A percentile compares a stretch with the other conserved stretches of the same genome.
Conservation (phyloP, 2,329 filamentous ascomycete genomes). For the Stagonosporopsis tanaceti region DNA sequence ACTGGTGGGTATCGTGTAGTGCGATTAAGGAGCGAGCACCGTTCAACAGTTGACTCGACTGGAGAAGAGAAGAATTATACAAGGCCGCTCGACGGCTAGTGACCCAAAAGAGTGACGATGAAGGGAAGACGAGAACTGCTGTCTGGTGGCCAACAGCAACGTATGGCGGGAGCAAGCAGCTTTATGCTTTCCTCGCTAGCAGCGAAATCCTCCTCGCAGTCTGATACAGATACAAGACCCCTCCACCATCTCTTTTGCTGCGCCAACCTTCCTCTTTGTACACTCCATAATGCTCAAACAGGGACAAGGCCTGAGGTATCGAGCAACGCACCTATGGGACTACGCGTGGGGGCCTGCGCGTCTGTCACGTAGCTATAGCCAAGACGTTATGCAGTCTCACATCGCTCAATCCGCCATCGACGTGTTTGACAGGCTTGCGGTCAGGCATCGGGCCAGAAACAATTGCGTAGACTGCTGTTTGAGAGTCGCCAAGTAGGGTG, state of each 20-base stretch:
- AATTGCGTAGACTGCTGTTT: constrained; percentile 32
- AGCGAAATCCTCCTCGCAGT: background rate
- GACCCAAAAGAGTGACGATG: constrained; percentile 30
- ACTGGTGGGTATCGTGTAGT: constrained; percentile 4
- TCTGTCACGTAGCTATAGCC: constrained; percentile 23
- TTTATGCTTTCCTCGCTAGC: constrained; percentile 9
- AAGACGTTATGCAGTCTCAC: constrained; percentile 31
- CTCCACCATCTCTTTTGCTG: constrained; percentile 10
- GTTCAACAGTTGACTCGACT: constrained; percentile 36
- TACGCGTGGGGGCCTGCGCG: constrained; percentile 8
- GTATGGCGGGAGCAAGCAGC: constrained; percentile 9
- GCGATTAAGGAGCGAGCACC: constrained; percentile 21
- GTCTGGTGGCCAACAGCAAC: constrained; percentile 7
- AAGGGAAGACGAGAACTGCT: constrained; percentile 14
- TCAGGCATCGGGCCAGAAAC: constrained; percentile 14
- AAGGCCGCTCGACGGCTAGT: constrained; percentile 37
- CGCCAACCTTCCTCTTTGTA: constrained; percentile 15
- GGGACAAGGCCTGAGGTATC: constrained; percentile 20
- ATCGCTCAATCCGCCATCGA: constrained; percentile 9
- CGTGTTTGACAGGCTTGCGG: constrained; percentile 29
- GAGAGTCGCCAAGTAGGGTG: constrained; percentile 32
- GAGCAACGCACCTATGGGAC: constrained; percentile 20
- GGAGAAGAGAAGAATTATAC: constrained; percentile 19
- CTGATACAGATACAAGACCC: constrained; percentile 13
- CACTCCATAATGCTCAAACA: constrained; percentile 24